Conservation (phyloP, 331 rosid species). For the Malus hybrid region DNA sequence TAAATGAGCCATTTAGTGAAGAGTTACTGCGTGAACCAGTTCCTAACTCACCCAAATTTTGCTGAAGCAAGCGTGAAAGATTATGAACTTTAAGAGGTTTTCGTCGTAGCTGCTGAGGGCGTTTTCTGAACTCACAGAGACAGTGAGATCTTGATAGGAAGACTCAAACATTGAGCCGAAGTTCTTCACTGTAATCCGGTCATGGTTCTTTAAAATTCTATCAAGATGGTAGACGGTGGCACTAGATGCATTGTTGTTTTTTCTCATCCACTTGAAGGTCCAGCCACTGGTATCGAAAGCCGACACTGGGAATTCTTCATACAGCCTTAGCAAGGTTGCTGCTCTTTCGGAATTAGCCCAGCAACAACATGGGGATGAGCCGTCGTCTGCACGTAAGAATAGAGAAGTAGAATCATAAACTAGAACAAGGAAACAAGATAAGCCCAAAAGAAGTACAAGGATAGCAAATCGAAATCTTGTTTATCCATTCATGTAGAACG, state of each 20-base stretch:
- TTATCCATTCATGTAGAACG: not conserved
- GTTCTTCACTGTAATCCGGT: slow-evolving; percentile 53
- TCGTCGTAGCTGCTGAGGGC: slow-evolving; percentile 56
- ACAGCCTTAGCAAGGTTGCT: slow-evolving; percentile 61
- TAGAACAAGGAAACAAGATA: not conserved
- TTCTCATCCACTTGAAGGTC: slow-evolving; percentile 15
- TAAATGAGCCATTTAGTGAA: not conserved
- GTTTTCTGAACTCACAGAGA: slow-evolving; percentile 39
- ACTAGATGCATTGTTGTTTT: slow-evolving; percentile 1
- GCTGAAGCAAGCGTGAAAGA: slow-evolving; percentile 55
- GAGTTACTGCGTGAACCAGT: no score
- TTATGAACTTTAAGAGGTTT: slow-evolving; percentile 45
- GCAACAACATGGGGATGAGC: slow-evolving; percentile 74
- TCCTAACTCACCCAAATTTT: slow-evolving; percentile 60
- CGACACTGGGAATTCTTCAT: slow-evolving; percentile 38
- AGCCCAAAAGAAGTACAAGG: not conserved
- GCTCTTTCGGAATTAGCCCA: slow-evolving; percentile 87
- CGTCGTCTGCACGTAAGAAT: slow-evolving; percentile 56
- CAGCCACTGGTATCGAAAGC: slow-evolving; percentile 14
- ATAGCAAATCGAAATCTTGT: not conserved
- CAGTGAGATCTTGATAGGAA: slow-evolving; percentile 48
- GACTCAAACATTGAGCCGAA: slow-evolving; percentile 48
- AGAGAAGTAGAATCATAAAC: not conserved
- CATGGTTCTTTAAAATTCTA: slow-evolving; percentile 47
- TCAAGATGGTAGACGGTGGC: slow-evolving; percentile 31